Percentiles rank a stretch among this genome's conserved stretches.
Conservation (phyloP, 2,329 filamentous ascomycete species). For the Pezicula carpinea region DNA sequence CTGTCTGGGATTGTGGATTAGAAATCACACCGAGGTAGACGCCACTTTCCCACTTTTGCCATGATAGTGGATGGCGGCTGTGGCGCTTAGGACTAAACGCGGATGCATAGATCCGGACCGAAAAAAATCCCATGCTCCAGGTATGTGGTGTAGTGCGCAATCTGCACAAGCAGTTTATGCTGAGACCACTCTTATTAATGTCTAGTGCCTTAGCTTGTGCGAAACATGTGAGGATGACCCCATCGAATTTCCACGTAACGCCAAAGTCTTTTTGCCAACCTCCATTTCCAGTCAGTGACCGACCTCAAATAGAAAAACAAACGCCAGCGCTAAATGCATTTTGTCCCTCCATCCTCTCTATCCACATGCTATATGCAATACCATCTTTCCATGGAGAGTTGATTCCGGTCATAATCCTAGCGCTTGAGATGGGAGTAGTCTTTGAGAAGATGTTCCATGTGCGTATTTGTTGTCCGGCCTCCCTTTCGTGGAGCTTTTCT, state of each 20-base stretch:
- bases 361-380: background rate
- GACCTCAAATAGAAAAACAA: background rate
- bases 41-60: too few relatives aligned
- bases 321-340: conserved; percentile 19
- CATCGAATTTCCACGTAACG: too few relatives aligned
- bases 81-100: background rate
- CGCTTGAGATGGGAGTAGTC: conserved; percentile 27
- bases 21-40: conserved; percentile 11
- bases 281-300: too few relatives aligned
- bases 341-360: background rate
- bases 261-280: too few relatives aligned
- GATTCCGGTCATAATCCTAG: conserved; percentile 4
- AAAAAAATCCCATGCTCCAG: too few relatives aligned
- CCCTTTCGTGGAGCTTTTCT: conserved; percentile 29
- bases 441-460: conserved; percentile 30
- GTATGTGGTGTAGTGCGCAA: too few relatives aligned
- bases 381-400: background rate
- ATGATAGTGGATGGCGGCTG: background rate
- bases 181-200: too few relatives aligned
- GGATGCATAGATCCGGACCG: too few relatives aligned
- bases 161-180: too few relatives aligned
- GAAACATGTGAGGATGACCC: too few relatives aligned
- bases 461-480: conserved; percentile 30
- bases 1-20: conserved; percentile 8
- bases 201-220: too few relatives aligned